A percentile compares a stretch with the other conserved stretches of the same genome.
Evolutionary conservation across 1,284 basidiomycete genomes (phyloP).

Genomic region (Boletellus deceptivus): DNA sequence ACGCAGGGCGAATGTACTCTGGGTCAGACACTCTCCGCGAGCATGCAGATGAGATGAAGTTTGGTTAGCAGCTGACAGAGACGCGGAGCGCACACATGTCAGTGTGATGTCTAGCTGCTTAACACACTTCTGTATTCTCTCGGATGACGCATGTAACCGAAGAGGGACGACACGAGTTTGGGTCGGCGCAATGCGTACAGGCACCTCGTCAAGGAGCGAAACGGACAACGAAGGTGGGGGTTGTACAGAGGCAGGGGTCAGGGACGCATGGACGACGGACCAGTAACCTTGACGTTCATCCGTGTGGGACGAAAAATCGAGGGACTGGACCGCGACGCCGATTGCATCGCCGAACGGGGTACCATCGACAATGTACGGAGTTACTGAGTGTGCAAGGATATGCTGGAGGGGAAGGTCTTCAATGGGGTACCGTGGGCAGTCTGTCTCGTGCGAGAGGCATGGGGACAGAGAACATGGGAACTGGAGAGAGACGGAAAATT

Average conservation of each 20-base stretch:
- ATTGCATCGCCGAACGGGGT: conserved; percentile 63
- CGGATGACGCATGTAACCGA: conserved; percentile 38
- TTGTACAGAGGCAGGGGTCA: conserved; percentile 2
- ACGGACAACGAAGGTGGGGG: conserved; percentile 33
- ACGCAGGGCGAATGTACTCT: conserved; percentile 10
- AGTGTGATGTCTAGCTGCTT: conserved; percentile 40
- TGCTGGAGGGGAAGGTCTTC: conserved; percentile 33
- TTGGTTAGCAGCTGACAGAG: conserved; percentile 1
- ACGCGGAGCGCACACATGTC: conserved; percentile 21
- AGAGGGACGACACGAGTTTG: conserved; percentile 62
- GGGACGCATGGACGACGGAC: conserved; percentile 15
- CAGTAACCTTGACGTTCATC: conserved; percentile 12
- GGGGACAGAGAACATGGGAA: conserved; percentile 10
- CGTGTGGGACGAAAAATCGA: conserved; percentile 23
- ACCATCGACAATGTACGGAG: conserved; percentile 65
- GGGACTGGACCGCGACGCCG: conserved; percentile 59
- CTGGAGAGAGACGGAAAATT: conserved; percentile 46
- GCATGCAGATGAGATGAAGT: background rate
- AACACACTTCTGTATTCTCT: conserved; percentile 28
- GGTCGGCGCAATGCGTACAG: conserved; percentile 51
- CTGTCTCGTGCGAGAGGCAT: conserved; percentile 1
- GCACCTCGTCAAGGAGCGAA: conserved; percentile 31
- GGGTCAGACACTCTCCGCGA: background rate
- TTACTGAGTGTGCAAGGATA: conserved; percentile 51
- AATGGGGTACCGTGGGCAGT: background rate